Conservation (phyloP, 1,139 yeast genomes). For the Eremothecium gossypii region DNA sequence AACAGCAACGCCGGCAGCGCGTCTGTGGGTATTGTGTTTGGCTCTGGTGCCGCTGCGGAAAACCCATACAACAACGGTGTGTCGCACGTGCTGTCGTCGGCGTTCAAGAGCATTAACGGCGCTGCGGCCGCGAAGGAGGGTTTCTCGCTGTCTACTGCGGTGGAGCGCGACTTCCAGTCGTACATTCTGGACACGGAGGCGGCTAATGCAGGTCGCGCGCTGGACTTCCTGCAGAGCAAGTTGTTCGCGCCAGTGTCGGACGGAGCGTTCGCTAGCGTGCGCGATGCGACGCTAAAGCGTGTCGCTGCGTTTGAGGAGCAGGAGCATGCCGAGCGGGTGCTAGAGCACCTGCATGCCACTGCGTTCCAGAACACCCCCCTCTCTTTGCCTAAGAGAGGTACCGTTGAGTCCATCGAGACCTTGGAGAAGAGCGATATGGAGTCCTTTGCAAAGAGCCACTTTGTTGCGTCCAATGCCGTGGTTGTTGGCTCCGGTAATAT, state of each 20-base stretch:
- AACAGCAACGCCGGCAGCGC: conserved; percentile 48
- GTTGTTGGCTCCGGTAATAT: conserved; percentile 68
- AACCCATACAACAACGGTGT: conserved; percentile 75
- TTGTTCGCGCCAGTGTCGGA: conserved; percentile 28
- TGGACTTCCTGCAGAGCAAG: conserved; percentile 28
- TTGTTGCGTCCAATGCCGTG: conserved; percentile 55
- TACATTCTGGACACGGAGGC: conserved; percentile 41
- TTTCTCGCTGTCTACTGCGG: conserved; percentile 37
- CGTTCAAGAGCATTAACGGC: conserved; percentile 33
- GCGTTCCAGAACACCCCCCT: conserved; percentile 81
- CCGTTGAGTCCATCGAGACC: conserved; percentile 49
- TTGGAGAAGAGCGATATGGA: conserved; percentile 51
- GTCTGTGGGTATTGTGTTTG: conserved; percentile 59
- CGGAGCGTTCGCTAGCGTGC: conserved; percentile 22
- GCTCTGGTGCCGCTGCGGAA: conserved; percentile 73
- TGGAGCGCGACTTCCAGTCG: conserved; percentile 48
- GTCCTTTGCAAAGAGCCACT: conserved; percentile 47
- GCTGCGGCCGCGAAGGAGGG: conserved; percentile 37
- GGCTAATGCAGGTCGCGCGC: conserved; percentile 40
- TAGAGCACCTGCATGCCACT: conserved; percentile 68
- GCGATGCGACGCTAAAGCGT: conserved; percentile 32
- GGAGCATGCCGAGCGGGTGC: conserved; percentile 36
- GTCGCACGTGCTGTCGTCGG: conserved; percentile 51
- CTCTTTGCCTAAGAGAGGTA: conserved; percentile 68
- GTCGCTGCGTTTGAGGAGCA: conserved; percentile 34